Percentiles rank a stretch among this genome's conserved stretches.
These are phyloP conservation scores for Cudoniella acicularis DNA, from an alignment of 495 filamentous ascomycete genomes.

Conservation along the genomic window DNA sequence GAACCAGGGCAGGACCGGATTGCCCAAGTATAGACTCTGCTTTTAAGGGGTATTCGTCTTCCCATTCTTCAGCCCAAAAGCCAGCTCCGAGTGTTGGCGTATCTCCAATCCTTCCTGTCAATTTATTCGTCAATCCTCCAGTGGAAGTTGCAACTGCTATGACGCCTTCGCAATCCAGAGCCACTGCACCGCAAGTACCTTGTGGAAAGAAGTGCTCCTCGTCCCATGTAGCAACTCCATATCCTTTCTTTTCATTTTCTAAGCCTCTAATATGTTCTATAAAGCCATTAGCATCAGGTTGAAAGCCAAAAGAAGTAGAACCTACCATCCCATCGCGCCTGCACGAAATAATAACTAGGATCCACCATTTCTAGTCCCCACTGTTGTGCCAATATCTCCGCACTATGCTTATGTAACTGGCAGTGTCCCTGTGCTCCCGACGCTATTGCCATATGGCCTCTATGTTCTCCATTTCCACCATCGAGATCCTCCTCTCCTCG, in stretches of 20 bases:
- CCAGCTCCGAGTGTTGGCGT: constrained; percentile 76
- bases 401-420: constrained; percentile 60
- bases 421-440: constrained; percentile 56
- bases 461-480: constrained; percentile 30
- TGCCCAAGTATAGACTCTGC: constrained; percentile 12
- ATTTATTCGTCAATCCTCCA: constrained; percentile 85
- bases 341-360: constrained; percentile 69
- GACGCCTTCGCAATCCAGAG: constrained; percentile 63
- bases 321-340: constrained; percentile 63
- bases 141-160: constrained; percentile 81
- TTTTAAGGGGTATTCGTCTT: constrained; percentile 11
- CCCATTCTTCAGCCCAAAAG: constrained; percentile 26
- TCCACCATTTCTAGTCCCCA: constrained; percentile 71
- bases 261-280: constrained; percentile 67
- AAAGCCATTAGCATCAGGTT: background rate
- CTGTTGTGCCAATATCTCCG: constrained; percentile 59
- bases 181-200: constrained; percentile 82
- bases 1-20: constrained; percentile 33
- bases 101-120: constrained; percentile 81
- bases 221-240: constrained; percentile 35
- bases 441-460: constrained; percentile 10
- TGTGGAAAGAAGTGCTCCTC: constrained; percentile 66
- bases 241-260: constrained; percentile 41
- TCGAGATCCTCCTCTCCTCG: constrained; percentile 50
- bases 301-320: background rate